These are phyloP conservation scores for Solanum aculeatissimum DNA, from an alignment of 305 asterid species.

Conservation along the genomic window DNA sequence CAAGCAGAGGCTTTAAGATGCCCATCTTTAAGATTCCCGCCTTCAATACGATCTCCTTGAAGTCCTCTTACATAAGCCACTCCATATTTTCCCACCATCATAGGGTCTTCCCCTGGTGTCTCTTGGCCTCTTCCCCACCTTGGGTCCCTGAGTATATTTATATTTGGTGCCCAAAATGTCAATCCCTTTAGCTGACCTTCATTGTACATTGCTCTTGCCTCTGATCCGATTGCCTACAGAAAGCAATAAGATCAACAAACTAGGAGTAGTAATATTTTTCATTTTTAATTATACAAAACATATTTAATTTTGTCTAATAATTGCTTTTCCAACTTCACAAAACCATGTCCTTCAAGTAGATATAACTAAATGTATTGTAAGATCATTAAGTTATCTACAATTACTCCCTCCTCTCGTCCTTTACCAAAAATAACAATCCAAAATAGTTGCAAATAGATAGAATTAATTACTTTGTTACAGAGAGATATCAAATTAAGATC, in stretches of 20 bases:
- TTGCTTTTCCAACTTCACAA: not conserved
- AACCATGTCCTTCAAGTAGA: not conserved
- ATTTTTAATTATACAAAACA: not conserved
- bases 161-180: constrained; percentile 81
- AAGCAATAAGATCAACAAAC: not conserved
- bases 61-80: constrained; percentile 72
- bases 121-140: constrained; percentile 92
- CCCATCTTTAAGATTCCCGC: constrained; percentile 26
- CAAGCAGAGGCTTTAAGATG: constrained; percentile 73
- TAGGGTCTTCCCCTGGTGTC: constrained; percentile 74
- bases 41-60: constrained; percentile 62
- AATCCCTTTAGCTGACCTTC: constrained; percentile 69
- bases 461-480: not conserved
- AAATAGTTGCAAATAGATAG: not conserved
- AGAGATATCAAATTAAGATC: not conserved
- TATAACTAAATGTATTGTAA: not conserved
- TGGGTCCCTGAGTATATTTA: constrained; percentile 69
- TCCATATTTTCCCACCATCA: constrained; percentile 41
- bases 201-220: constrained; percentile 56
- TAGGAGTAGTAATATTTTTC: not conserved
- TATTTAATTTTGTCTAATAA: not conserved
- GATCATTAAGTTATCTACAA: not conserved
- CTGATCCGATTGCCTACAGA: constrained; percentile 55
- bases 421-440: too few species aligned
- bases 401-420: not conserved